Base-by-base conservation (phyloP, 163 green algal species). In the Scenedesmus sp. region DNA sequence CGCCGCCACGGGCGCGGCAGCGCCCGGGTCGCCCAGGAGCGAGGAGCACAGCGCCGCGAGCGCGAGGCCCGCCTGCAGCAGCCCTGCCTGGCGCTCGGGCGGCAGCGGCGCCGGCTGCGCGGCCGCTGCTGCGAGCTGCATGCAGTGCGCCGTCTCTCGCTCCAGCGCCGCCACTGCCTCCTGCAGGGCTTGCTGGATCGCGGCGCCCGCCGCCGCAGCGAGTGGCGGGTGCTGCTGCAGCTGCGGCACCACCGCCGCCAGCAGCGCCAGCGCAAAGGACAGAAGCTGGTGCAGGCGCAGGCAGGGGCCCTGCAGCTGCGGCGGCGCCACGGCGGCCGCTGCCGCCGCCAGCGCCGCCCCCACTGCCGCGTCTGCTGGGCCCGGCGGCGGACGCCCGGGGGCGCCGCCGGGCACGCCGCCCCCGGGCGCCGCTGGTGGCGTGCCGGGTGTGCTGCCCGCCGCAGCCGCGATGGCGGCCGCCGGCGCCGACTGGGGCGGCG, bases 221-320 rank as follows among this genome's bases (percentile, higher is more conserved):
- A 51, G 60, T 5, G 11, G n/a, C 14, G 10, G 56, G 28, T 66
- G 58, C 58, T 48, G 39, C 39, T 66, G 58, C 31, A 66, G 31
- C 4, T 29, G 58, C 29, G 24, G 26, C 24, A 44, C 42, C 18
- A 66, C 58, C 26, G 58, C 58, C 39, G 24, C 15, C 26, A 70
- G 39, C 39, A 53, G 34, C 11, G 29, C 18, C 34, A 66, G 44
- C 14, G 29, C 14, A 65, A 65, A 76, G 22, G 56, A 22, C 51
- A 76, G 15, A 17, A 76, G 51, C 51, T 76, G 67, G 18, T 42
- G 31, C 18, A 76, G 67, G 50, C 67, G 26, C 29, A 76, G 33
- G 67, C 67, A 76, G 7, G 67, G 67, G 5, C 67, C 67, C 26
- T 76, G 29, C 47, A 76, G 22, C 22, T 29, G 34, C 34, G 67